Base-by-base conservation (phyloP, 169 alveolate genomes). In the Amoebophrya sp. region DNA sequence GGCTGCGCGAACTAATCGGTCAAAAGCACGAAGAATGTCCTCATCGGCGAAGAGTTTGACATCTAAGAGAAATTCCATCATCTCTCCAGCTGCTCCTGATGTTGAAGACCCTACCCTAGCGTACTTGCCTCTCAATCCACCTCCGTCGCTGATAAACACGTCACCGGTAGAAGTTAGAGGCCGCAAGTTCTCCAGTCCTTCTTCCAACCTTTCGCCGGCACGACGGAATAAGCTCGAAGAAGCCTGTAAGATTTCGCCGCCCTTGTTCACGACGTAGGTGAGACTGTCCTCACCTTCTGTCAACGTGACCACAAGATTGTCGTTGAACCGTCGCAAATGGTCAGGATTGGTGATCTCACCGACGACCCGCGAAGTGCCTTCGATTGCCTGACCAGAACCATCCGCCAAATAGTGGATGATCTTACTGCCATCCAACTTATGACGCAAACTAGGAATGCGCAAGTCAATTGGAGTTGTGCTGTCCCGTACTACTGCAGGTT, bases 181-280 rank as follows among this genome's bases (percentile, higher is more conserved):
- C n/a, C n/a, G n/a, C n/a, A n/a, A n/a, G n/a, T n/a, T n/a, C n/a
- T n/a, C n/a, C n/a, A n/a, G n/a, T n/a, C n/a, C n/a, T n/a, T n/a
- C n/a, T n/a, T n/a, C n/a, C n/a, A n/a, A n/a, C n/a, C n/a, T n/a
- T n/a, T n/a, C 76, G 76, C 76, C n/a, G n/a, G 76, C 76, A 23
- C 76, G 76, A 14, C n/a, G 76, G 76, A 53, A 53, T 10, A 53
- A 53, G 76, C 23, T 23, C 76, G 76, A 53, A 23, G 10, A 23
- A 10, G 76, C 76, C 76, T 53, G 76, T 36, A 65, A 65, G n/a
- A 65, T 65, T 65, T 65, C 83, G 10, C 83, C 83, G 36, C 38
- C 83, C 26, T 65, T 65, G 83, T 65, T 26, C 83, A 65, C 83
- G 39, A 65, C 83, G 83, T 65, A 65, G 83, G 18, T 6, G 83